Percentiles rank a stretch among this genome's conserved stretches.
Evolutionary conservation across 2,329 filamentous ascomycete genomes (phyloP).

Genomic region (Zymoseptoria crescenta): DNA sequence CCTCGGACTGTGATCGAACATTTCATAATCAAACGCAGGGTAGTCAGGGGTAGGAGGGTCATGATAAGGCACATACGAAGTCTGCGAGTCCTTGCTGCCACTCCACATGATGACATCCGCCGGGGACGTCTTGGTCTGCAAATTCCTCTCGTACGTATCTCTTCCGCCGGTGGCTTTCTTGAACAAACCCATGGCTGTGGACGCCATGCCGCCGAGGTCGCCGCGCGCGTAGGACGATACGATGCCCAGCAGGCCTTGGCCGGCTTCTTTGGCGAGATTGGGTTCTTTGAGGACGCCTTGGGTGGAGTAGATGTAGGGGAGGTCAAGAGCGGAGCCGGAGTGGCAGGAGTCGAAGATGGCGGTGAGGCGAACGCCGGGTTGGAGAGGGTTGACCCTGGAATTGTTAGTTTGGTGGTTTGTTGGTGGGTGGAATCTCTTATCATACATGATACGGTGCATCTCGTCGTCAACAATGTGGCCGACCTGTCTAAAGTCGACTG

Average conservation of each 20-base stretch:
- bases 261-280: slow-evolving; percentile 72
- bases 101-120: slow-evolving; percentile 98
- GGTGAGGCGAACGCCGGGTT: slow-evolving; percentile 73
- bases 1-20: not conserved
- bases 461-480: slow-evolving; percentile 79
- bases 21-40: slow-evolving; percentile 5
- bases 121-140: slow-evolving; percentile 83
- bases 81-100: slow-evolving; percentile 91
- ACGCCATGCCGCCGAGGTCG: slow-evolving; percentile 74
- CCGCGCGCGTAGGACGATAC: slow-evolving; percentile 74
- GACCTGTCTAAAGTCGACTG: slow-evolving; percentile 70
- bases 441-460: slow-evolving; percentile 64
- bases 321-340: slow-evolving; percentile 67
- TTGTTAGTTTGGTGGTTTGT: too few species aligned
- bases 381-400: slow-evolving; percentile 58
- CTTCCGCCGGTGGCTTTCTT: slow-evolving; percentile 81
- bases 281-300: slow-evolving; percentile 75
- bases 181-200: slow-evolving; percentile 71
- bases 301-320: slow-evolving; percentile 74
- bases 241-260: slow-evolving; percentile 61
- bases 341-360: slow-evolving; percentile 79
- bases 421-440: too few species aligned
- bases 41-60: slow-evolving; percentile 20
- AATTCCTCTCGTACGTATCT: slow-evolving; percentile 68
- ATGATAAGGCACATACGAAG: slow-evolving; percentile 56